Evolutionary conservation across 495 filamentous ascomycete species (phyloP).

Genomic region (Penicillium argentinense): DNA sequence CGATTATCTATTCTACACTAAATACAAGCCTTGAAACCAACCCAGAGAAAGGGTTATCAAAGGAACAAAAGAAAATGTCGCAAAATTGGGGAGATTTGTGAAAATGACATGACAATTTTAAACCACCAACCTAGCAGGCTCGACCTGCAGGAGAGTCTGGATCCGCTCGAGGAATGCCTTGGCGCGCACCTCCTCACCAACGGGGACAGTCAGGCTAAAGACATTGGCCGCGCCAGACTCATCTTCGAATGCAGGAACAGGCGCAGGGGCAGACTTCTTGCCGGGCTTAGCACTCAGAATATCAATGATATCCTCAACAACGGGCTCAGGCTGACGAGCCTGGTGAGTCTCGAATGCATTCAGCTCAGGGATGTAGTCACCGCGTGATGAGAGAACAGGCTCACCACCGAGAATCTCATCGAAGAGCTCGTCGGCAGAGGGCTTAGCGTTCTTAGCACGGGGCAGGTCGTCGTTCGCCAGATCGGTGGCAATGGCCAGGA

Average conservation of each 20-base stretch:
- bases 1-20: conserved; percentile 39
- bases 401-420: conserved; percentile 79
- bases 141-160: conserved; percentile 75
- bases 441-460: conserved; percentile 54
- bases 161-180: conserved; percentile 78
- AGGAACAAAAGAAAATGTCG: conserved; percentile 14
- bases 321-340: conserved; percentile 26
- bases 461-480: conserved; percentile 86
- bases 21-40: conserved; percentile 17
- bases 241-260: conserved; percentile 19
- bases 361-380: conserved; percentile 72
- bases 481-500: conserved; percentile 78
- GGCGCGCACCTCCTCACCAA: conserved; percentile 76
- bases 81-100: neutral
- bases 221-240: conserved; percentile 61
- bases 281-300: conserved; percentile 58
- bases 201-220: conserved; percentile 75
- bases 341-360: conserved; percentile 51
- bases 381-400: conserved; percentile 51
- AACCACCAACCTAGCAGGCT: conserved; percentile 75
- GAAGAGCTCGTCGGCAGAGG: conserved; percentile 80
- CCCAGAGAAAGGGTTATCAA: conserved; percentile 11
- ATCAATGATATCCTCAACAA: conserved; percentile 69
- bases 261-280: conserved; percentile 25
- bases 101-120: conserved; percentile 26